Evolutionary conservation across 257 asterid species (phyloP), one percentile per base, ranked within the genome.

Genomic region (Solanum medicagineum): DNA sequence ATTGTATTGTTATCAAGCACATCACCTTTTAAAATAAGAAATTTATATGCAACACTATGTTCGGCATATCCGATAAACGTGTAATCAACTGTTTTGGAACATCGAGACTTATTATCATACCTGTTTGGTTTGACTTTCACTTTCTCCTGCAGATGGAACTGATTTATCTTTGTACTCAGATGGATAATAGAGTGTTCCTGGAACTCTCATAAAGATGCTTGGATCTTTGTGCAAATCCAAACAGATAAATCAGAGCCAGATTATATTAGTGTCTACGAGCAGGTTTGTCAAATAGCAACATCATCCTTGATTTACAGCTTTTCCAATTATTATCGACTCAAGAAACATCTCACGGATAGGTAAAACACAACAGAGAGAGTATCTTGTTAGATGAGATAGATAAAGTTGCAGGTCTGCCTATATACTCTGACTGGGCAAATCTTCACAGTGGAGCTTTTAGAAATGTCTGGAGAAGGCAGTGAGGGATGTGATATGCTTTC

Each of bases 181-280:
- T 53, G 65, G 81, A 84, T 69, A 55, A 49, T 84, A 1, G 69
- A 68, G 81, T 84, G 81, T 59, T 69, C 86, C 24, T 69, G 81
- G 86, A 53, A 69, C 16, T 57, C 29, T 44, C 62, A 12, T 57
- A 65, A 74, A 84, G 55, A 59, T 66, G 80, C 53, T 69, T 84
- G 86, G 86, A 66, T 69, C 32, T 84, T 84, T 84, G 86, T 53
- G 66, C 81, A n/a, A 32, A 68, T 74, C 47, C 77, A 68, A 74
- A 69, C 80, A 53, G 86, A 84, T 32, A 84, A 74, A 45, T 47
- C 79, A 68, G 20, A 57, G 22, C 81, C 86, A 68, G 86, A 84
- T 74, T 26, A 24, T 84, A 74, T 84, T 12, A 84, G 63, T 59
- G 80, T 74, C 86, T 84, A 53, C 4, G 81, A 84, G 86, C 36